Evolutionary conservation across 164 flowering plant species (phyloP).

Genomic region (grape (Vitis vinifera)): DNA sequence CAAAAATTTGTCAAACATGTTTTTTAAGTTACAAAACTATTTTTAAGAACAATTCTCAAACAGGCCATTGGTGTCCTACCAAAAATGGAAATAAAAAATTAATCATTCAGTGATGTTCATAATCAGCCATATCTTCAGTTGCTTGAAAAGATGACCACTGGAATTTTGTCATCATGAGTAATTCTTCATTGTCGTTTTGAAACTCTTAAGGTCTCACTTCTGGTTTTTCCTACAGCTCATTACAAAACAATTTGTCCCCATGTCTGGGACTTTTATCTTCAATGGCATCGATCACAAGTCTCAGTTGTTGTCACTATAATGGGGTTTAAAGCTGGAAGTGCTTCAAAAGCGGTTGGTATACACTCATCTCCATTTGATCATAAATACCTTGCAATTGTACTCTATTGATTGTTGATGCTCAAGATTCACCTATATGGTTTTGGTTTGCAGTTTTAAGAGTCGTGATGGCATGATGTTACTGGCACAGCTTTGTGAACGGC

Average conservation of each 20-base stretch:
- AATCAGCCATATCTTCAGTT: background rate
- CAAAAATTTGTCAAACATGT: too few relatives aligned
- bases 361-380: background rate
- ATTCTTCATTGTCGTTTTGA: background rate
- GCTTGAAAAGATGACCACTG: too few relatives aligned
- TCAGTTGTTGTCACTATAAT: slow-evolving; percentile 53
- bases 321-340: background rate
- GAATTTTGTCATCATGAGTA: too few relatives aligned
- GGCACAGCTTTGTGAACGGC: background rate
- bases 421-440: background rate
- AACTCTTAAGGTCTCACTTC: background rate
- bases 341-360: background rate
- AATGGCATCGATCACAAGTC: slow-evolving; percentile 95
- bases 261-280: slow-evolving; percentile 90
- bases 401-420: background rate
- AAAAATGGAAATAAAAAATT: background rate
- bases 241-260: slow-evolving; percentile 89
- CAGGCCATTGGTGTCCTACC: too few relatives aligned
- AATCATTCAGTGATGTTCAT: background rate
- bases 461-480: background rate
- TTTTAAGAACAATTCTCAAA: background rate
- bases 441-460: background rate
- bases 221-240: slow-evolving; percentile 59
- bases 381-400: background rate
- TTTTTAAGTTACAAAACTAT: too few relatives aligned